Conservation (phyloP, 257 asterid genomes). For the Rhazya stricta region DNA sequence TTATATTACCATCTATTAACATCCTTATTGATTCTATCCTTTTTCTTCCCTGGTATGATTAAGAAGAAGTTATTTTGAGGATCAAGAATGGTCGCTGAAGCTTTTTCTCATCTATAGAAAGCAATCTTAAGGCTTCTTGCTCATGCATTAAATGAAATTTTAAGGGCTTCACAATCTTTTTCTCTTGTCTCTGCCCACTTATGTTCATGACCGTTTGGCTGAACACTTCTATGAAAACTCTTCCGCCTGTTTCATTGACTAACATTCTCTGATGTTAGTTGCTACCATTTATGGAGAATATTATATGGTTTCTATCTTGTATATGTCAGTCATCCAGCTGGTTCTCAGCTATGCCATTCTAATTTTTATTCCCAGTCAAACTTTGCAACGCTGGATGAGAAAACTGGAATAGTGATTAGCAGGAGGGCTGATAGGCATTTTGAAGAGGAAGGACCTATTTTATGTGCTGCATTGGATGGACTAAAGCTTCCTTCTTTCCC, state of each 20-base stretch:
- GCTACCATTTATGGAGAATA: background rate
- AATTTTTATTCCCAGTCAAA: conserved; percentile 53
- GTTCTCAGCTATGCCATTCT: conserved; percentile 5
- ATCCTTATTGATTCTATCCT: background rate
- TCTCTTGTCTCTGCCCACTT: background rate
- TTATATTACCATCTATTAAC: background rate
- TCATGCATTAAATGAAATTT: too few species aligned
- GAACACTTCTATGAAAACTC: background rate
- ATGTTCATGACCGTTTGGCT: background rate
- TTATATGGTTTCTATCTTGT: background rate
- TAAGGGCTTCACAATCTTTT: too few species aligned
- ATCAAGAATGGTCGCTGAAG: background rate
- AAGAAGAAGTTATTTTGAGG: background rate
- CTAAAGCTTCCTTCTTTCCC: conserved; percentile 79
- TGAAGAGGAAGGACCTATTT: conserved; percentile 96
- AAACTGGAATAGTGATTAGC: conserved; percentile 73
- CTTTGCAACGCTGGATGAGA: conserved; percentile 88
- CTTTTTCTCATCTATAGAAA: background rate
- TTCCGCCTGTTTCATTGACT: background rate
- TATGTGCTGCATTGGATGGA: conserved; percentile 91
- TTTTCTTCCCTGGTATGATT: too few species aligned
- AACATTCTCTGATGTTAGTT: background rate
- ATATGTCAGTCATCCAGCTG: conserved; percentile 5
- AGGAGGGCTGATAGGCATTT: conserved; percentile 99
- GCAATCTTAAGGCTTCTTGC: too few species aligned